Conservation (phyloP, 108 stramenopile genomes). For the Nannochloropsis oceanica region DNA sequence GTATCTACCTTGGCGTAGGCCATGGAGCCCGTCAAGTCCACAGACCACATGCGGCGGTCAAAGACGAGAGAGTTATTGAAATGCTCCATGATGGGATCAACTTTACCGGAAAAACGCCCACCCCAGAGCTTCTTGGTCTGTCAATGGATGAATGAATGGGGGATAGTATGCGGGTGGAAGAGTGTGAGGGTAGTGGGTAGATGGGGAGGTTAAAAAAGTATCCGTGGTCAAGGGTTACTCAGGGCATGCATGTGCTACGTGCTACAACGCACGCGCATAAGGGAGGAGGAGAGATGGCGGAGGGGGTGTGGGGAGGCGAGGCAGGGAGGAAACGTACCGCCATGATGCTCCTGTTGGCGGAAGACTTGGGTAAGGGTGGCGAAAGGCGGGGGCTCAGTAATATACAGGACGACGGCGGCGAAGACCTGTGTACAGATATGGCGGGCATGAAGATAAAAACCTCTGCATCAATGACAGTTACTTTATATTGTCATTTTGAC, state of each 20-base stretch:
- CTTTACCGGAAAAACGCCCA: conserved; percentile 86
- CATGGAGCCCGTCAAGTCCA: conserved; percentile 82
- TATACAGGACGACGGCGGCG: not conserved
- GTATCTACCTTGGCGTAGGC: conserved; percentile 83
- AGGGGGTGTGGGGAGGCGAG: too few relatives aligned
- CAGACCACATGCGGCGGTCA: conserved; percentile 81
- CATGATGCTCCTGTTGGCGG: not conserved
- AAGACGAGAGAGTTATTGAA: conserved; percentile 88
- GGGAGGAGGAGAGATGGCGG: too few relatives aligned
- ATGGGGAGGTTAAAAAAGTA: not conserved
- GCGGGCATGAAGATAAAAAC: too few relatives aligned
- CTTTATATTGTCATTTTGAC: too few relatives aligned
- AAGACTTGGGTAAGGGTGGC: not conserved
- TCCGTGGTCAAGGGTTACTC: too few relatives aligned
- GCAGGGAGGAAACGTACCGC: not conserved
- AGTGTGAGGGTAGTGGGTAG: not conserved
- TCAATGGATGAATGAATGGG: not conserved
- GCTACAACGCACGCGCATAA: too few relatives aligned
- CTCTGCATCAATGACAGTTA: too few relatives aligned
- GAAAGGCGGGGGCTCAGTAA: not conserved
- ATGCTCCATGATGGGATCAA: conserved; percentile 99
- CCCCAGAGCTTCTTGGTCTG: conserved; percentile 49
- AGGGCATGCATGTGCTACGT: too few relatives aligned
- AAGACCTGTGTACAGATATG: not conserved
- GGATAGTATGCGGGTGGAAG: not conserved